A percentile compares a stretch with the other conserved stretches of the same genome.
These are phyloP conservation scores for Neopestalotiopsis rosae DNA, from an alignment of 2,329 filamentous ascomycete species.

Conservation along the genomic window DNA sequence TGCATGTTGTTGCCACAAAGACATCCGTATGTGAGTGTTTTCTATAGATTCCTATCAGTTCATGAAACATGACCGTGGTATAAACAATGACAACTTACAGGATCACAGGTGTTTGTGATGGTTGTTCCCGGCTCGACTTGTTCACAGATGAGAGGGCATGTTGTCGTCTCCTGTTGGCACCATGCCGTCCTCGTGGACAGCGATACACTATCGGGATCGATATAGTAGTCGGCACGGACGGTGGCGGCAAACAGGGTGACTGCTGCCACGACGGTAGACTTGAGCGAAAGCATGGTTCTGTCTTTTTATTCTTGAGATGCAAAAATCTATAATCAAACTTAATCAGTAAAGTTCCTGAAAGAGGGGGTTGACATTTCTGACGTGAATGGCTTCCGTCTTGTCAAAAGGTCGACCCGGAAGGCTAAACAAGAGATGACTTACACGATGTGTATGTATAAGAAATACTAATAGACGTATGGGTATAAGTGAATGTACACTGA, in stretches of 20 bases:
- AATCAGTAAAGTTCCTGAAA: not conserved
- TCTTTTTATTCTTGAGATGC: not conserved
- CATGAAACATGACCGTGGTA: too few species aligned
- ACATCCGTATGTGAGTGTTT: conserved; percentile 71
- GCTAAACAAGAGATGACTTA: conserved; percentile 12
- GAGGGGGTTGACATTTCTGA: not conserved
- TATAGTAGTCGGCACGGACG: conserved; percentile 61
- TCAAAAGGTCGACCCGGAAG: not conserved
- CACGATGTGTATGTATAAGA: not conserved
- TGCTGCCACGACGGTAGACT: conserved; percentile 57
- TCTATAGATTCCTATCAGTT: conserved; percentile 38
- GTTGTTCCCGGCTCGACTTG: conserved; percentile 60
- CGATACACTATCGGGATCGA: conserved; percentile 67
- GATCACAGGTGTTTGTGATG: conserved; percentile 69
- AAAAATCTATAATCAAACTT: conserved; percentile 5
- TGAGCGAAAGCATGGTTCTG: conserved; percentile 59
- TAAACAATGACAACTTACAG: conserved; percentile 49
- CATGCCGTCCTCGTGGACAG: conserved; percentile 58
- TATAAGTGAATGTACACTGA: not conserved
- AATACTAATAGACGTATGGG: not conserved
- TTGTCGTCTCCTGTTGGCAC: conserved; percentile 67
- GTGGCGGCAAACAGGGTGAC: conserved; percentile 57
- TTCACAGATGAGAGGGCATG: conserved; percentile 76
- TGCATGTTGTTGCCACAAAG: conserved; percentile 69
- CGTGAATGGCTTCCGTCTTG: not conserved